Base-by-base conservation (phyloP, 805 yeast species). In the Cyberlindnera nakhonratchasimensis region DNA sequence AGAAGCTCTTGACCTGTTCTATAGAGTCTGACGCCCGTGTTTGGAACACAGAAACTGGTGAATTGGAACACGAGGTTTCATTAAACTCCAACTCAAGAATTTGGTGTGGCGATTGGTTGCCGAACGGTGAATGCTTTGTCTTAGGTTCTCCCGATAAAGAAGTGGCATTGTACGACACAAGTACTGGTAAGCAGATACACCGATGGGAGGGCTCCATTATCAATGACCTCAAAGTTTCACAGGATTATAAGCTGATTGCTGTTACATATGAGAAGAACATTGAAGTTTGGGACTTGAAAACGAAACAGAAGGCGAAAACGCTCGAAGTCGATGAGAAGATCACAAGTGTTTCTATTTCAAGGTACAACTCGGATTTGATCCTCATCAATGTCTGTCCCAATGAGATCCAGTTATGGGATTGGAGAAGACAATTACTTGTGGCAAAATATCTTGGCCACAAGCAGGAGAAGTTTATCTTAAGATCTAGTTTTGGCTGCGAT, bases 401-500 rank as follows among this genome's bases (percentile, higher is more conserved):
- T 54, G 93, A 85, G 56, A 61, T 88, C 8, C 93, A 86, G 53
- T 64, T 88, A 5, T 87, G 96, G 95, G 86, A 87, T 50, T 76
- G 85, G 47, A 61, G 71, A 29, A 72, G 69, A 43, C 75, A 80
- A 4, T 64, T 78, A 1, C 58, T 88, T 16, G 71, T 77, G 22
- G 77, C 79, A 42, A 85, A 79, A 52, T 82, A 75, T 47, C 67
- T 77, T 34, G 96, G 96, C 2, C 86, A 83, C 56, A 72, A 74
- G 42, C 95, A 86, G 58, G 74, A 77, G 22, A 72, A 80, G 20
- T 82, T 70, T 54, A 79, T 88, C 29, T 77, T 90, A 17, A 70
- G 95, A 37, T 80, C 95, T 1, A 74, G 87, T 50, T 81, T 88
- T 58, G 95, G 95, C 0, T 71, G 73, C 43, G 71, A 77, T 46